Conservation (phyloP, 1,284 basidiomycete species). For the Austropuccinia psidii region DNA sequence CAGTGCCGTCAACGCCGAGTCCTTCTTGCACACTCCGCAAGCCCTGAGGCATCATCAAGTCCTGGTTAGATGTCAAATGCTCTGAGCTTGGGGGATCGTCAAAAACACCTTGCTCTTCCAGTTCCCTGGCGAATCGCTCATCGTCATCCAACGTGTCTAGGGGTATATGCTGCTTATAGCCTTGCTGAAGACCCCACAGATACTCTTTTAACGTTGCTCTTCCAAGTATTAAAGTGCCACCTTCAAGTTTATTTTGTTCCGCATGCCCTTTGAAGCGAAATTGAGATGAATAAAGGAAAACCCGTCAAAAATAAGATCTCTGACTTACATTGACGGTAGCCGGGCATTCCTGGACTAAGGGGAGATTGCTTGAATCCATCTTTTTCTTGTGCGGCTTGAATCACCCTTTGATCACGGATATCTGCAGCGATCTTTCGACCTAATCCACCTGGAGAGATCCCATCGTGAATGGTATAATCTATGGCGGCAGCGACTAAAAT, state of each 20-base stretch:
- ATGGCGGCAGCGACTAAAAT: conserved; percentile 47
- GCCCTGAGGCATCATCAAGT: neutral
- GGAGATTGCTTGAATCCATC: conserved; percentile 41
- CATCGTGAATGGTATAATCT: conserved; percentile 46
- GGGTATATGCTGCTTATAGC: conserved; percentile 43
- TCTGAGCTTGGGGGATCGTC: neutral
- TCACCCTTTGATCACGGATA: conserved; percentile 45
- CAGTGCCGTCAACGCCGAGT: no score
- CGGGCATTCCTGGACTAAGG: conserved; percentile 41
- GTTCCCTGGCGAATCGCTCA: conserved; percentile 17
- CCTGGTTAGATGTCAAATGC: neutral
- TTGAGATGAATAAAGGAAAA: neutral
- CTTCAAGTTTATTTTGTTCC: conserved; percentile 46
- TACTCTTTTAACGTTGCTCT: conserved; percentile 47
- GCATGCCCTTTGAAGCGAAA: conserved; percentile 9
- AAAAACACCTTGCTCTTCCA: conserved; percentile 27
- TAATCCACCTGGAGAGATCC: conserved; percentile 46
- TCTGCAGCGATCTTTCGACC: conserved; percentile 44
- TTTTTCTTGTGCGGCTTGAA: conserved; percentile 43
- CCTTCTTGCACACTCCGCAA: conserved; percentile 10
- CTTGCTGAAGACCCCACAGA: conserved; percentile 46
- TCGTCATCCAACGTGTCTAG: conserved; percentile 43
- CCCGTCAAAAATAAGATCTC: neutral
- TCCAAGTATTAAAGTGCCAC: conserved; percentile 46
- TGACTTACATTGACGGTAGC: conserved; percentile 29